A percentile compares a stretch with the other conserved stretches of the same genome.
Conservation (phyloP, 371 early-diverging fungal genomes). For the Rhizopus stolonifer region DNA sequence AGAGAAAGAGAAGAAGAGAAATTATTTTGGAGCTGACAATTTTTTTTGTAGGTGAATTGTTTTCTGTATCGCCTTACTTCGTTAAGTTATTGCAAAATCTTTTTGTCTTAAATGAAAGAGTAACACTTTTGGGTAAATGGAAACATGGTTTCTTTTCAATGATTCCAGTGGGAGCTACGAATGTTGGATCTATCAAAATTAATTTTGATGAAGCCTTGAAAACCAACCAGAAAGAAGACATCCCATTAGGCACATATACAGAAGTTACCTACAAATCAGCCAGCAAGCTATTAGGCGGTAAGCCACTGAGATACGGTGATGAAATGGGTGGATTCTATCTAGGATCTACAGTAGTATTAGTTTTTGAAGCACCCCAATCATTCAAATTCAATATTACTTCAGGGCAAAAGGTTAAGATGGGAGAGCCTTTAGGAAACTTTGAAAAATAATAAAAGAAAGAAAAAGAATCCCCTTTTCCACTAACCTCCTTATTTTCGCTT, state of each 20-base stretch:
- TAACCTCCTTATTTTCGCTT: no score
- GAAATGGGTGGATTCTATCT: conserved; percentile 95
- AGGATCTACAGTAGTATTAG: conserved; percentile 94
- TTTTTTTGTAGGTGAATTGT: conserved; percentile 74
- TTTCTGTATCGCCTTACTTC: conserved; percentile 91
- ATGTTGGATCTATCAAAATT: conserved; percentile 93
- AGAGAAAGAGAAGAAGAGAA: not conserved
- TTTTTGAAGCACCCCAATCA: conserved; percentile 89
- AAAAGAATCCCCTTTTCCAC: no score
- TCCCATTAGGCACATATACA: conserved; percentile 73
- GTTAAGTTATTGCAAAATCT: conserved; percentile 78
- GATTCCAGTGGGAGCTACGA: conserved; percentile 97
- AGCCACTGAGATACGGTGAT: conserved; percentile 73
- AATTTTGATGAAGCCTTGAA: conserved; percentile 84
- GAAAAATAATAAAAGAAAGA: conserved; percentile 6
- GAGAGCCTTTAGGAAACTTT: conserved; percentile 74
- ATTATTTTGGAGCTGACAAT: not conserved
- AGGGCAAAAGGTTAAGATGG: conserved; percentile 81
- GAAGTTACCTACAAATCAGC: conserved; percentile 72
- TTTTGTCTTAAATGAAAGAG: conserved; percentile 96
- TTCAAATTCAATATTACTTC: conserved; percentile 77
- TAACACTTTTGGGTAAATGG: conserved; percentile 91
- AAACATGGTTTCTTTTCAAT: conserved; percentile 91
- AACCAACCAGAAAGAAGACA: conserved; percentile 67
- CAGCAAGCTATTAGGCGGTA: conserved; percentile 64